Conservation (phyloP, 2,329 filamentous ascomycete species). For the Tolypocladium sp. region DNA sequence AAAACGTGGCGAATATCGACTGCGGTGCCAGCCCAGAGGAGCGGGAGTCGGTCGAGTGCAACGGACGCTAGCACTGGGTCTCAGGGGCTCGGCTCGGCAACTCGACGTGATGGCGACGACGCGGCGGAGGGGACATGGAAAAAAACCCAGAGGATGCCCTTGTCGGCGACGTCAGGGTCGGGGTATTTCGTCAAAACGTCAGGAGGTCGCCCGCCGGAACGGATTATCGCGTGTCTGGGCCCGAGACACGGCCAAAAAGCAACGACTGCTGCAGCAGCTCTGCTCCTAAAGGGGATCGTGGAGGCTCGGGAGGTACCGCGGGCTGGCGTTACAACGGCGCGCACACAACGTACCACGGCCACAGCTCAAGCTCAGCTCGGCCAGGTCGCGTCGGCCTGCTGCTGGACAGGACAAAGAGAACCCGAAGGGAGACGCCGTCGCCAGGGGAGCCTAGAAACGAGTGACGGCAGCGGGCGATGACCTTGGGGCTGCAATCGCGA, state of each 20-base stretch:
- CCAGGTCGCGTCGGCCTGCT: background rate
- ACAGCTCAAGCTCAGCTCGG: background rate
- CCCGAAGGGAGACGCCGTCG: background rate
- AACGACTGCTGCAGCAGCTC: background rate
- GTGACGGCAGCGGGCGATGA: background rate
- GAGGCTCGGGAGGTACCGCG: background rate
- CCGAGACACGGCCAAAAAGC: constrained; percentile 5
- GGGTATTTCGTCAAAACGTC: background rate
- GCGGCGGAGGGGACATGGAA: background rate
- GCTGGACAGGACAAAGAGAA: background rate
- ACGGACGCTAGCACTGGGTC: background rate
- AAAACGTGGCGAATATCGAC: background rate
- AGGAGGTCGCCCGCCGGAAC: background rate
- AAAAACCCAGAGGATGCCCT: background rate
- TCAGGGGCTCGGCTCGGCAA: background rate
- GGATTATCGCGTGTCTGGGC: constrained; percentile 1
- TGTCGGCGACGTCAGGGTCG: constrained; percentile 2
- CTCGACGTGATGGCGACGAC: background rate
- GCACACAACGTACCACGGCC: background rate
- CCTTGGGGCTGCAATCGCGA: background rate
- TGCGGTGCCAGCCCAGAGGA: background rate
- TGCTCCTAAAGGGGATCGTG: background rate
- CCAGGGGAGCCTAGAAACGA: background rate
- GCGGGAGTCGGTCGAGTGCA: background rate
- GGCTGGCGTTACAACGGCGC: background rate